Evolutionary conservation across 108 stramenopile genomes (phyloP).

Genomic region (Skeletonema menzelii): DNA sequence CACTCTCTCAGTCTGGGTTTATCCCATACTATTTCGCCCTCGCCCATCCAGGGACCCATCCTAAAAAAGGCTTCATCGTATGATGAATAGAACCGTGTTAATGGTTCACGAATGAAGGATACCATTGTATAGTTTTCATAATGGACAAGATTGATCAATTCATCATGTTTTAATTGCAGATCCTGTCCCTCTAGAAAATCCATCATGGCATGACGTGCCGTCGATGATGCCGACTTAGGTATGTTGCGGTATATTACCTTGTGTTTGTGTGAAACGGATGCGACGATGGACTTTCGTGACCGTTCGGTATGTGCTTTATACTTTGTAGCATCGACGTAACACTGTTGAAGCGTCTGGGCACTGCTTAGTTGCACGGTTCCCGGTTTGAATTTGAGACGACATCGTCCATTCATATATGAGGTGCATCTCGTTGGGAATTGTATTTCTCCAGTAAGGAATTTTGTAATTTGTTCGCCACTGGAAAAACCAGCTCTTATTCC

Average conservation of each 20-base stretch:
- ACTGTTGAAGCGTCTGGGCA: constrained; percentile 30
- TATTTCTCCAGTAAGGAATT: not conserved
- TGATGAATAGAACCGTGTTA: constrained; percentile 42
- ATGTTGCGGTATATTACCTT: constrained; percentile 39
- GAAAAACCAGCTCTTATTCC: no score
- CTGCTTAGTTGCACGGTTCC: constrained; percentile 21
- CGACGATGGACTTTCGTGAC: not conserved
- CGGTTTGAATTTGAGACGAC: constrained; percentile 19
- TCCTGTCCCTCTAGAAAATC: constrained; percentile 30
- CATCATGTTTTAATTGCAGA: not conserved
- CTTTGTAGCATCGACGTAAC: constrained; percentile 26
- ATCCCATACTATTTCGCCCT: constrained; percentile 7
- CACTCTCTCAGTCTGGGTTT: not conserved
- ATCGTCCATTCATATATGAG: not conserved
- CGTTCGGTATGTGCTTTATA: constrained; percentile 17
- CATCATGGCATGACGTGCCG: constrained; percentile 35
- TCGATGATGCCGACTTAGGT: constrained; percentile 36
- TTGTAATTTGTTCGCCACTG: not conserved
- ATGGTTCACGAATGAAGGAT: constrained; percentile 41
- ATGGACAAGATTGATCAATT: constrained; percentile 8
- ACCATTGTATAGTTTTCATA: constrained; percentile 12
- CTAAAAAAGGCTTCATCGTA: constrained; percentile 46
- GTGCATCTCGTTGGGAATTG: not conserved
- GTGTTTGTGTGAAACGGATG: constrained; percentile 17
- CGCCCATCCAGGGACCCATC: constrained; percentile 44